A percentile compares a stretch with the other conserved stretches of the same genome.
phyloP scores from a whole-genome alignment of 176 grass and related monocot species.

The Hyparrhenia diplandra region DNA sequence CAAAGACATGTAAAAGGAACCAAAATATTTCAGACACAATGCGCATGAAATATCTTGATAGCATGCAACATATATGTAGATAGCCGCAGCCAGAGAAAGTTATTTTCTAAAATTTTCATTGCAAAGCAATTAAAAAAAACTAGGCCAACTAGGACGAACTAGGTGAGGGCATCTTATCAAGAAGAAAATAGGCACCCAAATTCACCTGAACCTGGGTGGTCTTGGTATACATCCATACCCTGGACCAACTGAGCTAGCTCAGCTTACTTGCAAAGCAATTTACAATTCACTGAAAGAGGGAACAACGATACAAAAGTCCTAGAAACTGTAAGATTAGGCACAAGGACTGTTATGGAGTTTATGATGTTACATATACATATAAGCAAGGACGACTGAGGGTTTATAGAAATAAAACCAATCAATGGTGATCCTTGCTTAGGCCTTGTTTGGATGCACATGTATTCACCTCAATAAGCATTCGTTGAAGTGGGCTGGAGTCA shows the following conservation, averaged over 20 bases:
- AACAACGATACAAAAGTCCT: background rate
- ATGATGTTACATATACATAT: background rate
- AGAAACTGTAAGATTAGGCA: background rate
- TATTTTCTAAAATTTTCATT: background rate
- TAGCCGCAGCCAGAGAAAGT: background rate
- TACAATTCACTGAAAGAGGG: background rate
- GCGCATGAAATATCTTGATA: background rate
- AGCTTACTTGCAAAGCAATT: background rate
- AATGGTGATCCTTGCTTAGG: background rate
- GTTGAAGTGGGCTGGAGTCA: too few species aligned
- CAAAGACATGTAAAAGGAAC: background rate
- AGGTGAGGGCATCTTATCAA: background rate
- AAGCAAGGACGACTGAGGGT: background rate
- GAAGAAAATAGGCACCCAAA: background rate
- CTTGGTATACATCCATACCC: background rate
- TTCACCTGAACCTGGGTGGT: background rate
- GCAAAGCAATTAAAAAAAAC: background rate
- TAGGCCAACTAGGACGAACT: background rate
- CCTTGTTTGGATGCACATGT: too few species aligned
- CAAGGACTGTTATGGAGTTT: background rate
- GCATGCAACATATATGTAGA: background rate
- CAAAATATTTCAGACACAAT: background rate
- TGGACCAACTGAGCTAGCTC: background rate
- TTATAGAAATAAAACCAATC: background rate
- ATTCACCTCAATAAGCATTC: too few species aligned